Conservation (phyloP, 2,329 filamentous ascomycete species). For the Botrytis fabae region DNA sequence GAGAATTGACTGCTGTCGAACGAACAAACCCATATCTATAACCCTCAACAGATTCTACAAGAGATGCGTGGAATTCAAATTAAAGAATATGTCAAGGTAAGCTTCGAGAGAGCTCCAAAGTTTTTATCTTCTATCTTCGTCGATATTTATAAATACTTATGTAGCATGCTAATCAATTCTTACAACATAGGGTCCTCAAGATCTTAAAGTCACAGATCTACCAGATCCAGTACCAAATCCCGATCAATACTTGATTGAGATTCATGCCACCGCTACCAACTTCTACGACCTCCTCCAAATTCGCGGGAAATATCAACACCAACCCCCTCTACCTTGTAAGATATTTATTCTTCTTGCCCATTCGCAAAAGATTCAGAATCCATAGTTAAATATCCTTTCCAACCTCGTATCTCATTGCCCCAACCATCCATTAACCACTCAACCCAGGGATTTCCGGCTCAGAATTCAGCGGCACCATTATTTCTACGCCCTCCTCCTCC, state of each 20-base stretch:
- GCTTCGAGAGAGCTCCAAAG: neutral
- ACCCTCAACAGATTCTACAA: conserved; percentile 35
- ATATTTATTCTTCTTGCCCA: neutral
- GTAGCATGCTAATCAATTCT: conserved; percentile 9
- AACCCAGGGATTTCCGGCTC: conserved; percentile 64
- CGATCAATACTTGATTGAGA: conserved; percentile 80
- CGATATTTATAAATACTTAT: neutral
- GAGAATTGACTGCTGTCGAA: neutral
- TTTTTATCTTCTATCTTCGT: conserved; percentile 8
- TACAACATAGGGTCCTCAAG: conserved; percentile 64
- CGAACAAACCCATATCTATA: neutral
- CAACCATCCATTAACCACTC: neutral
- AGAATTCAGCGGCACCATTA: conserved; percentile 81
- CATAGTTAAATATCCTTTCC: neutral
- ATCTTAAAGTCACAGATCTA: conserved; percentile 73
- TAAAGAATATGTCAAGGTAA: conserved; percentile 71
- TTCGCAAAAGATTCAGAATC: neutral
- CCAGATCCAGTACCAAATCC: conserved; percentile 70
- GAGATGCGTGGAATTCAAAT: conserved; percentile 78
- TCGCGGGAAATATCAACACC: conserved; percentile 91
- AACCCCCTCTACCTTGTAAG: conserved; percentile 75
- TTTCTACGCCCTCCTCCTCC: conserved; percentile 60
- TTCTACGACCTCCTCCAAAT: conserved; percentile 98
- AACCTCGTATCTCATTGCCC: no score
- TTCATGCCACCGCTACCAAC: conserved; percentile 86